A percentile compares a stretch with the other conserved stretches of the same genome.
These are phyloP conservation scores for Phlebopus sp. DNA, from an alignment of 1,284 basidiomycete genomes.

Conservation along the genomic window DNA sequence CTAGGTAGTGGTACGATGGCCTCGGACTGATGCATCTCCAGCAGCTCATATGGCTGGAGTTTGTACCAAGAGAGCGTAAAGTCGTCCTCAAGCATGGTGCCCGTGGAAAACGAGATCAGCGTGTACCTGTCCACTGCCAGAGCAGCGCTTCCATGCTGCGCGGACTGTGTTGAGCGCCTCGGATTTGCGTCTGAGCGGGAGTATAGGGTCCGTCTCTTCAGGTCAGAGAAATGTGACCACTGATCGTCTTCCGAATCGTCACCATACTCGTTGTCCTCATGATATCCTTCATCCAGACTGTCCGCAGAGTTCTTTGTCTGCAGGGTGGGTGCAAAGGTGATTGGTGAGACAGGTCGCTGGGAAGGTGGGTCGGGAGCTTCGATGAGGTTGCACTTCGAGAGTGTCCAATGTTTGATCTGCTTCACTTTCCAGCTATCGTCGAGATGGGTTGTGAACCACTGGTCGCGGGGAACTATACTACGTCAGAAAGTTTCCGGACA, in stretches of 20 bases:
- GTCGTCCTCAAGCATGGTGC: constrained; percentile 65
- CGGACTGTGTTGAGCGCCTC: constrained; percentile 1
- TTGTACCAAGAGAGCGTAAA: constrained; percentile 54
- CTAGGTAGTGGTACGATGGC: constrained; percentile 44
- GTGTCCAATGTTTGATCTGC: constrained; percentile 58
- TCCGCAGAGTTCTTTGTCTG: constrained; percentile 18
- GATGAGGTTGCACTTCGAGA: constrained; percentile 49
- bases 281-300: constrained; percentile 26
- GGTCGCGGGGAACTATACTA: constrained; percentile 63
- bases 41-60: constrained; percentile 56
- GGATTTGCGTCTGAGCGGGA: constrained; percentile 5
- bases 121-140: constrained; percentile 38
- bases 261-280: constrained; percentile 28
- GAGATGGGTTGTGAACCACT: constrained; percentile 68
- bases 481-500: constrained; percentile 47
- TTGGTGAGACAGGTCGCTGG: constrained; percentile 50
- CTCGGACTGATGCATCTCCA: constrained; percentile 56
- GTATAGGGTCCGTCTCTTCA: constrained; percentile 4
- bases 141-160: constrained; percentile 14
- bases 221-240: constrained; percentile 3
- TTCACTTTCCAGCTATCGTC: constrained; percentile 55
- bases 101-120: constrained; percentile 62
- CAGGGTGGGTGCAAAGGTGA: constrained; percentile 48
- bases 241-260: constrained; percentile 23
- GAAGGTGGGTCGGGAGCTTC: constrained; percentile 25